Base-by-base conservation (phyloP, 768 basidiomycete genomes). In the Podaxis sp. region DNA sequence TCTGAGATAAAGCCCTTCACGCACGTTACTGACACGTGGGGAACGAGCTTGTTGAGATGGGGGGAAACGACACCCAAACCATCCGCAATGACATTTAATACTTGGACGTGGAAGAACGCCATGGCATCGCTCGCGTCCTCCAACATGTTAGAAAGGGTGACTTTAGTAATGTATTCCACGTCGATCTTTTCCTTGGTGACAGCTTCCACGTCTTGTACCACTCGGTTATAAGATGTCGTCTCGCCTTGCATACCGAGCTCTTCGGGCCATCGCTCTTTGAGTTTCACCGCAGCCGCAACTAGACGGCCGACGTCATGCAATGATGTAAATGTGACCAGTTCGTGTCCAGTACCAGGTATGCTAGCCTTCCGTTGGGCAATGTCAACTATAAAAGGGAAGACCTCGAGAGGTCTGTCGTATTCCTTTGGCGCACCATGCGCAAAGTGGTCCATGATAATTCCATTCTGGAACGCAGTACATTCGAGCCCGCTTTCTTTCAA, bases 271-370 rank as follows among this genome's bases (percentile, higher is more conserved):
- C 22, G 13, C 9, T 22, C 25, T 38, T 55, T 37, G 15, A 60
- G 36, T 8, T 49, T 40, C 8, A 60, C 49, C 6, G 59, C 59
- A n/a, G 27, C 50, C 2, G 59, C 59, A 29, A 60, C 59, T 2
- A 60, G 36, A 25, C 49, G 24, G 13, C 59, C 59, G 6, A 60
- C 19, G 19, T 60, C 59, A 13, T 36, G 19, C 9, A 25, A 17
- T 2, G 59, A 19, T 17, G 49, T 60, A 19, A 60, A 52, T 9
- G 59, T 33, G 11, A 60, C 19, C 19, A 4, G 25, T 17, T 60
- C 59, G 13, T 60, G 49, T 9, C 59, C 59, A 50, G 59, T 60
- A 4, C 59, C 59, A 29, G 59, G 59, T n/a, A 51, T 52, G 19
- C 5, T 55, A 2, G 53, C 53, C 53, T 55, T 38, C 6, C 33